Percentiles rank a stretch among this genome's conserved stretches.
phyloP scores from a whole-genome alignment of 257 asterid species.

The Eustoma russellianum region DNA sequence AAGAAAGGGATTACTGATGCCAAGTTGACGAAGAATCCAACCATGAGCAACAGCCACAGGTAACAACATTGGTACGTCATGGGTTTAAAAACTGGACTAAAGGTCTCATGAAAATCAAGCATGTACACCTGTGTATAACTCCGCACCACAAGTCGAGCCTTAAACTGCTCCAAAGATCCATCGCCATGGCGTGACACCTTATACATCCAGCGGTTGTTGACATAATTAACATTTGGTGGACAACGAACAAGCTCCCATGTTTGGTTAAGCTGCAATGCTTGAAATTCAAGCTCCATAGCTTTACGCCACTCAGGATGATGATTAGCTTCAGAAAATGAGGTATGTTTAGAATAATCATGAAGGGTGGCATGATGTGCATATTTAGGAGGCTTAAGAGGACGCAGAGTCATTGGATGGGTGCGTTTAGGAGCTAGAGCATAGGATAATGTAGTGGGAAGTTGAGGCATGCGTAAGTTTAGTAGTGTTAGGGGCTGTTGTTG shows the following conservation, averaged over 20 bases:
- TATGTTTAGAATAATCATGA: background rate
- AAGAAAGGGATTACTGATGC: background rate
- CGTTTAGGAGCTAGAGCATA: background rate
- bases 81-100: background rate
- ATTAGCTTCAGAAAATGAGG: background rate
- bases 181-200: too few species aligned
- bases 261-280: background rate
- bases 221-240: background rate
- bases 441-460: background rate
- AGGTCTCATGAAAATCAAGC: background rate
- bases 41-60: background rate
- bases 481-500: too few species aligned
- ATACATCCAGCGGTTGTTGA: background rate
- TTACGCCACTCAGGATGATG: background rate
- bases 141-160: background rate
- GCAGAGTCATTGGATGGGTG: background rate
- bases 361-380: background rate
- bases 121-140: background rate
- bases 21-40: background rate
- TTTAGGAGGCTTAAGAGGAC: background rate
- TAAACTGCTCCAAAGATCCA: background rate
- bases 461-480: background rate
- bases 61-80: background rate
- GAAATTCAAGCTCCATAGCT: background rate
- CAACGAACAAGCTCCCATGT: background rate